Evolutionary conservation across 2,329 filamentous ascomycete species (phyloP).

Genomic region (Cladophialophora carrionii): DNA sequence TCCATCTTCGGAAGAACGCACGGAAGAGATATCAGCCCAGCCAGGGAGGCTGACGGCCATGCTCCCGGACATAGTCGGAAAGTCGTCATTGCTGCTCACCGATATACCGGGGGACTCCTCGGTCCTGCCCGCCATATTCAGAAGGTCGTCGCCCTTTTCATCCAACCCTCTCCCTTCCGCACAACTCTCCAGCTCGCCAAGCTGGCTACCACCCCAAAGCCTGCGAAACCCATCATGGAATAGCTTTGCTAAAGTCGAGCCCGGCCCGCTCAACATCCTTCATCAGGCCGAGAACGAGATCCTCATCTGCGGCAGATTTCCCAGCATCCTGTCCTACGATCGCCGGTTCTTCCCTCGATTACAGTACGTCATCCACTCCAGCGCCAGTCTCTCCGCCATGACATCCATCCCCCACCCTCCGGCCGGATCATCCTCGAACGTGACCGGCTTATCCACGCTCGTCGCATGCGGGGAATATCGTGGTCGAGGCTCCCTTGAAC

Average conservation of each 20-base stretch:
- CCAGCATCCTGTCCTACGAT: constrained; percentile 86
- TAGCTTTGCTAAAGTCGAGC: constrained; percentile 72
- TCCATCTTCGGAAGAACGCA: constrained; percentile 49
- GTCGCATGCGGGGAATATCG: constrained; percentile 90
- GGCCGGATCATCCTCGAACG: constrained; percentile 51
- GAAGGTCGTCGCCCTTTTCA: constrained; percentile 9
- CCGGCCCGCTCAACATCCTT: constrained; percentile 79
- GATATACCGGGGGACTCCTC: constrained; percentile 20
- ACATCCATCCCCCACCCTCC: constrained; percentile 65
- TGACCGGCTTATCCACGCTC: constrained; percentile 60
- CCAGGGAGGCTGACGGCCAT: constrained; percentile 27
- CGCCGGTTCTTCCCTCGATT: constrained; percentile 80
- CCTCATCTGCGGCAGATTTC: constrained; percentile 85
- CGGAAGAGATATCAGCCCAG: constrained; percentile 55
- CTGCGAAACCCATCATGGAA: constrained; percentile 35
- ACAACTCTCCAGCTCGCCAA: constrained; percentile 17
- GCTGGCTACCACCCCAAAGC: constrained; percentile 20
- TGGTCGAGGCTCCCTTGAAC: constrained; percentile 82
- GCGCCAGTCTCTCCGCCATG: constrained; percentile 71
- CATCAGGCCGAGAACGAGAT: constrained; percentile 79
- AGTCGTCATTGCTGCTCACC: constrained; percentile 11
- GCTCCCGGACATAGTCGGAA: constrained; percentile 24
- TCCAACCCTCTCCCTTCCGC: constrained; percentile 15
- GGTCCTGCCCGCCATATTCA: constrained; percentile 18
- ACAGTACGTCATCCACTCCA: constrained; percentile 78